These are phyloP conservation scores for Globisporangium paddicum DNA, from an alignment of 352 stramenopile species.

Conservation along the genomic window DNA sequence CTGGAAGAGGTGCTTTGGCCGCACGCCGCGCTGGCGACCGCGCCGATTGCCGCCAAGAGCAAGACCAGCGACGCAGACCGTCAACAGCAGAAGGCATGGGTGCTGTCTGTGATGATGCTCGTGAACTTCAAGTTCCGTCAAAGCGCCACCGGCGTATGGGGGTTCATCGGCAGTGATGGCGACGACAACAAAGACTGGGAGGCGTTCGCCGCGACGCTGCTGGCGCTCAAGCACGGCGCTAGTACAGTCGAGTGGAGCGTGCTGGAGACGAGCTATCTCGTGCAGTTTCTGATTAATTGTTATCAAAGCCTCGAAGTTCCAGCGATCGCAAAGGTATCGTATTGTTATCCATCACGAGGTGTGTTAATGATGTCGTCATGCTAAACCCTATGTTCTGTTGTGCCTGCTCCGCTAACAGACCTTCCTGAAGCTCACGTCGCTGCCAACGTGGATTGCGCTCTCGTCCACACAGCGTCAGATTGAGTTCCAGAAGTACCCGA, in stretches of 20 bases:
- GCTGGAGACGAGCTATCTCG: constrained; percentile 44
- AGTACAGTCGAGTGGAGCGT: constrained; percentile 19
- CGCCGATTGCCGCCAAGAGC: not conserved
- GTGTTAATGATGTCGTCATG: not conserved
- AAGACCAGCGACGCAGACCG: constrained; percentile 18
- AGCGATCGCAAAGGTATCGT: constrained; percentile 30
- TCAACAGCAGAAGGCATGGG: constrained; percentile 37
- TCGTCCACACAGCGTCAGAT: constrained; percentile 52
- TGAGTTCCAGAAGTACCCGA: constrained; percentile 59
- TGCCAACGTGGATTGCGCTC: constrained; percentile 55
- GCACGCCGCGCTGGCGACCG: constrained; percentile 16
- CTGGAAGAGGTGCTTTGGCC: constrained; percentile 57
- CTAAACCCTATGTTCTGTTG: not conserved
- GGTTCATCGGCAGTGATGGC: constrained; percentile 6
- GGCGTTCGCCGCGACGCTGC: constrained; percentile 32
- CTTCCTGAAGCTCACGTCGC: constrained; percentile 59
- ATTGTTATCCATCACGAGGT: not conserved
- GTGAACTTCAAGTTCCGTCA: constrained; percentile 19
- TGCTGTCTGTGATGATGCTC: constrained; percentile 42
- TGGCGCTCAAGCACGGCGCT: constrained; percentile 12
- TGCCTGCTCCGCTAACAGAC: constrained; percentile 12
- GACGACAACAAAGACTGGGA: constrained; percentile 25
- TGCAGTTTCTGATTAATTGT: constrained; percentile 58
- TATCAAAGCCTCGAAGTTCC: constrained; percentile 57
- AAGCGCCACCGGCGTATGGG: constrained; percentile 5